A percentile compares a stretch with the other conserved stretches of the same genome.
These are phyloP conservation scores for Saccharomycopsis phalli DNA, from an alignment of 1,139 yeast species.

Conservation along the genomic window DNA sequence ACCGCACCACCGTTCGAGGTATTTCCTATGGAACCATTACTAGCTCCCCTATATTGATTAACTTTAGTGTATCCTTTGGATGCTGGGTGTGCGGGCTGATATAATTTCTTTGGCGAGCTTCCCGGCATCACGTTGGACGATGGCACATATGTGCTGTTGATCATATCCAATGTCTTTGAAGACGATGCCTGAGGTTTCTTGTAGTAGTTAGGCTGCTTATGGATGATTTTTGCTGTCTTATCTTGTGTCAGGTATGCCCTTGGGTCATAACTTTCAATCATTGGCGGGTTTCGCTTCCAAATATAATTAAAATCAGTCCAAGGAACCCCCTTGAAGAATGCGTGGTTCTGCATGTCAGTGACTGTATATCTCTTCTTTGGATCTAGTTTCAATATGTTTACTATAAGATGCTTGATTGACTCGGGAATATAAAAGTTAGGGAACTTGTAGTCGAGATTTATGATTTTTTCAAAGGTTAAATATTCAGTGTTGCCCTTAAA, in stretches of 20 bases:
- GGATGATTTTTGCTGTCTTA: conserved; percentile 5
- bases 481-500: conserved; percentile 73
- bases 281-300: conserved; percentile 67
- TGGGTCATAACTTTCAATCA: conserved; percentile 56
- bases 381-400: conserved; percentile 45
- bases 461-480: conserved; percentile 60
- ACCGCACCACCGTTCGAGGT: neutral
- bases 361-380: conserved; percentile 62
- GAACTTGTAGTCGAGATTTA: conserved; percentile 59
- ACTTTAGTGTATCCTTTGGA: conserved; percentile 9
- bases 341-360: conserved; percentile 59
- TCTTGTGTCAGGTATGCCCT: conserved; percentile 20
- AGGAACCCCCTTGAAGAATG: conserved; percentile 58
- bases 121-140: conserved; percentile 15
- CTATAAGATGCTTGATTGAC: conserved; percentile 42
- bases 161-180: conserved; percentile 19
- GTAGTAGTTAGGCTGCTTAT: conserved; percentile 9
- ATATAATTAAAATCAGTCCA: conserved; percentile 57
- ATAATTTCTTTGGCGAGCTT: conserved; percentile 12
- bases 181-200: conserved; percentile 16
- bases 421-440: conserved; percentile 36
- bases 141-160: conserved; percentile 20
- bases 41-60: conserved; percentile 1
- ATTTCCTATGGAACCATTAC: neutral
- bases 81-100: conserved; percentile 2